These are phyloP conservation scores for Leishmania aethiopica DNA, from an alignment of 208 protist genomes.

Conservation along the genomic window DNA sequence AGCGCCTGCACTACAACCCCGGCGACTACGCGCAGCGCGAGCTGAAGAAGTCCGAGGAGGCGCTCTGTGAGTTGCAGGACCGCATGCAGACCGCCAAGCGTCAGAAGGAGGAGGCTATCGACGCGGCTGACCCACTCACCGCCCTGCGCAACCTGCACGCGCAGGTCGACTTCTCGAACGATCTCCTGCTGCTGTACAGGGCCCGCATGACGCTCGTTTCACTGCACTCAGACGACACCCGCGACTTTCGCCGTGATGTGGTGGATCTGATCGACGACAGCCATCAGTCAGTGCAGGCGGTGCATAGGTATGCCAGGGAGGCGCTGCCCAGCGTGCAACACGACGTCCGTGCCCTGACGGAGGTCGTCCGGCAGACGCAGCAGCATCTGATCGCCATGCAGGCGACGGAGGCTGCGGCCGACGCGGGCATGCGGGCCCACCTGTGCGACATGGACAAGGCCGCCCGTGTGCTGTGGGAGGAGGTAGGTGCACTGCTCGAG, in stretches of 20 bases:
- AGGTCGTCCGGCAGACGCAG: slow-evolving; percentile 29
- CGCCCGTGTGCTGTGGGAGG: slow-evolving; percentile 51
- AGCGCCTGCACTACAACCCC: slow-evolving; percentile 71
- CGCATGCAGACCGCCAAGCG: slow-evolving; percentile 51
- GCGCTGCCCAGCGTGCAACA: slow-evolving; percentile 53
- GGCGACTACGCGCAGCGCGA: slow-evolving; percentile 66
- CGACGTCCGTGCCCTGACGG: slow-evolving; percentile 44
- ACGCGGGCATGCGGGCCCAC: slow-evolving; percentile 27
- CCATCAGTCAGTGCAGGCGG: slow-evolving; percentile 33
- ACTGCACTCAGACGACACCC: slow-evolving; percentile 65
- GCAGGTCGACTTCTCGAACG: slow-evolving; percentile 86
- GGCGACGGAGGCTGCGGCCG: slow-evolving; percentile 40
- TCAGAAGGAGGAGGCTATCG: slow-evolving; percentile 72
- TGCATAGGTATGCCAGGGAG: slow-evolving; percentile 40
- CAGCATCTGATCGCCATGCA: slow-evolving; percentile 39
- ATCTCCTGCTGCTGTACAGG: slow-evolving; percentile 82
- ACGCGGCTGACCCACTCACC: slow-evolving; percentile 49
- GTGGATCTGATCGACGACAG: slow-evolving; percentile 64
- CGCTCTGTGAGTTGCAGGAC: slow-evolving; percentile 62
- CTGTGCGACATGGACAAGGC: slow-evolving; percentile 47
- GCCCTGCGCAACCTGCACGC: slow-evolving; percentile 68
- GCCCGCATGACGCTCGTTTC: slow-evolving; percentile 70
- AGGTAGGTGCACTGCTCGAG: slow-evolving; percentile 40
- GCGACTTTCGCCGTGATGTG: slow-evolving; percentile 48
- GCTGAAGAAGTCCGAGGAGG: slow-evolving; percentile 62